Base-by-base conservation (phyloP, 2,329 filamentous ascomycete species). In the Sporothrix protearum region DNA sequence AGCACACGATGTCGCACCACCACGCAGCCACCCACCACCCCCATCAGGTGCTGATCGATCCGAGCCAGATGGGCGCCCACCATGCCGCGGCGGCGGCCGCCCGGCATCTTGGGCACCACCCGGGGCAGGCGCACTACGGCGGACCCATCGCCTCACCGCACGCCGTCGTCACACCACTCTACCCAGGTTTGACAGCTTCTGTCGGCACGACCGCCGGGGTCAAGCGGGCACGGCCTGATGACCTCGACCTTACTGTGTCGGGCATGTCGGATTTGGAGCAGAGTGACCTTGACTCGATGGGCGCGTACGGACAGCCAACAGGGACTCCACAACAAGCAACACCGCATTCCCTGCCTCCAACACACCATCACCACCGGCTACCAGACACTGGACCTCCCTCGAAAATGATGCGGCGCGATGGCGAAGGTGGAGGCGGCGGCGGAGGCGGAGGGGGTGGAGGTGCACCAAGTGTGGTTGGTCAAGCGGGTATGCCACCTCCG, bases 401-500 rank as follows among this genome's bases (percentile, higher is more conserved):
- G 49, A 91, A 92, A 80, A 85, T 91, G 82, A 85, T 89, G 82
- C 84, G 88, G 75, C 84, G 87, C 77, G 85, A 88, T 76, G 83
- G 81, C 22, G 85, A 86, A 51, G 78, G 42, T 47, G 39, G 12
- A 14, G 39, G 49, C 76, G 83, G 82, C 68, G 75, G 77, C 79
- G 66, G 80, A 78, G 74, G 80, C 77, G 76, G n/a, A n/a, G n/a
- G n/a, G n/a, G n/a, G 79, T 16, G 57, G 88, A 82, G 83, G 91
- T 9, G 91, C 92, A 42, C 91, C 92, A n/a, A 96, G 91, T 77
- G 90, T 97, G 61, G 93, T 97, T 68, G 93, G 93, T 55, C 90
- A 94, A 78, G 89, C 87, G 57, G 94, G 94, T 67, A 97, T 97
- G 94, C 94, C 94, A 16, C 82, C 87, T 53, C 94, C 94, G 70